These are phyloP conservation scores for Haplosporangium sp. DNA, from an alignment of 371 early-diverging fungal genomes.

Conservation along the genomic window DNA sequence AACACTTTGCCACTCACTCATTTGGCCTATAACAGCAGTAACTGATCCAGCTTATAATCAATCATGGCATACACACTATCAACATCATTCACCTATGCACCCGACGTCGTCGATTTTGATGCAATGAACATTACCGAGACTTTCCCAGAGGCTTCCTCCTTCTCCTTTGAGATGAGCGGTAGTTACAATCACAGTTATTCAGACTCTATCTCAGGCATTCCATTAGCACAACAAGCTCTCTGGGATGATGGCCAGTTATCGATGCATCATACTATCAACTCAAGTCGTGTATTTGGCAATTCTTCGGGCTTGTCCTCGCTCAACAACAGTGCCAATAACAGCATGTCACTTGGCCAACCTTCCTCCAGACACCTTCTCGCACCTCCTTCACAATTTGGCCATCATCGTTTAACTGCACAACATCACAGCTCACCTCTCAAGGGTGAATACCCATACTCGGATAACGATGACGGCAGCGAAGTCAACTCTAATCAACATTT, in stretches of 20 bases:
- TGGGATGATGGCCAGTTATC: conserved; percentile 55
- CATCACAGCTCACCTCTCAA: conserved; percentile 31
- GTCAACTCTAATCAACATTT: conserved; percentile 9
- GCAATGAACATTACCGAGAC: conserved; percentile 55
- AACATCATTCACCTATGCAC: conserved; percentile 41
- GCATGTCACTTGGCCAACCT: conserved; percentile 31
- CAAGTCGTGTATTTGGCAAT: conserved; percentile 25
- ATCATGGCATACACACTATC: conserved; percentile 29
- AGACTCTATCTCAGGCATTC: conserved; percentile 50
- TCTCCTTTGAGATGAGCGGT: conserved; percentile 41
- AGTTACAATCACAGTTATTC: conserved; percentile 48
- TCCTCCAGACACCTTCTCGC: conserved; percentile 18
- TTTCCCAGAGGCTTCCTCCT: conserved; percentile 49
- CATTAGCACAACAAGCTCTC: conserved; percentile 43
- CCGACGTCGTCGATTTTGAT: conserved; percentile 50
- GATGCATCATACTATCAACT: conserved; percentile 23
- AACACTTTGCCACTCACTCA: background rate
- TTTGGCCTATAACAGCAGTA: background rate
- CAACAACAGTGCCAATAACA: conserved; percentile 52
- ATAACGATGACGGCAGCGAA: conserved; percentile 7
- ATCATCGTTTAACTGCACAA: conserved; percentile 13
- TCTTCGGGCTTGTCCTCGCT: conserved; percentile 30
- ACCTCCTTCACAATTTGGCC: conserved; percentile 24
- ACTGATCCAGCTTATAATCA: background rate
- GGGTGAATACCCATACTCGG: conserved; percentile 17